Percentiles rank a stretch among this genome's conserved stretches.
Evolutionary conservation across 345 rosid species (phyloP).

Genomic region (Zanthoxylum bungeanum): DNA sequence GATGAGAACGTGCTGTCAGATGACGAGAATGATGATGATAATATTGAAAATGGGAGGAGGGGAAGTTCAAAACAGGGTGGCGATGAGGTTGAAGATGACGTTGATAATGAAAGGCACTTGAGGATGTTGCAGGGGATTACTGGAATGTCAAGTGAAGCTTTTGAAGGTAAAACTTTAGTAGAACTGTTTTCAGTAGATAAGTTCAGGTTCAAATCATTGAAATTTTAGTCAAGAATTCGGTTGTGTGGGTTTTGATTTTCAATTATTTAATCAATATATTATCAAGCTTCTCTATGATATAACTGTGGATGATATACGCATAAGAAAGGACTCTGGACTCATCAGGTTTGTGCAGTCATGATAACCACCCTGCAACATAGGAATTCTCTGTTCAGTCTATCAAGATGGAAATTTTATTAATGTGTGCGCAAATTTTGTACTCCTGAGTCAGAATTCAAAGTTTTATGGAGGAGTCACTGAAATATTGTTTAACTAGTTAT

Average conservation of each 20-base stretch:
- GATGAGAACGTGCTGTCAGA: constrained; percentile 76
- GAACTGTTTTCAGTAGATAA: neutral
- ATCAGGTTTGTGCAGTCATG: neutral
- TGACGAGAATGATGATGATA: constrained; percentile 31
- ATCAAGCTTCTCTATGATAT: neutral
- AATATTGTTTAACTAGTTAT: neutral
- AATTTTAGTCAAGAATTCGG: neutral
- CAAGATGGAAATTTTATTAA: neutral
- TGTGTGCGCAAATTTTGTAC: neutral
- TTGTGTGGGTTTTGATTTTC: neutral
- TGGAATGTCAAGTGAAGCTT: constrained; percentile 78
- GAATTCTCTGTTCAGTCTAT: neutral
- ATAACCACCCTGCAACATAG: neutral
- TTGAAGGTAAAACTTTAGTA: constrained; percentile 48
- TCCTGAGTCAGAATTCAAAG: neutral
- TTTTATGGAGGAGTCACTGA: neutral
- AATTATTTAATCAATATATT: neutral
- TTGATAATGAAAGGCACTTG: constrained; percentile 52
- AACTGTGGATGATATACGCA: too few species aligned
- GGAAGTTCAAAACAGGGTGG: constrained; percentile 2
- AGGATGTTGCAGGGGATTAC: constrained; percentile 83
- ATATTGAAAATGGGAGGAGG: neutral
- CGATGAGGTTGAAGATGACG: constrained; percentile 43
- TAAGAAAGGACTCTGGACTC: neutral
- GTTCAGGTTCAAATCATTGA: neutral